These are phyloP conservation scores for Blastobotrys arbuscula DNA, from an alignment of 1,139 yeast genomes.

Conservation along the genomic window DNA sequence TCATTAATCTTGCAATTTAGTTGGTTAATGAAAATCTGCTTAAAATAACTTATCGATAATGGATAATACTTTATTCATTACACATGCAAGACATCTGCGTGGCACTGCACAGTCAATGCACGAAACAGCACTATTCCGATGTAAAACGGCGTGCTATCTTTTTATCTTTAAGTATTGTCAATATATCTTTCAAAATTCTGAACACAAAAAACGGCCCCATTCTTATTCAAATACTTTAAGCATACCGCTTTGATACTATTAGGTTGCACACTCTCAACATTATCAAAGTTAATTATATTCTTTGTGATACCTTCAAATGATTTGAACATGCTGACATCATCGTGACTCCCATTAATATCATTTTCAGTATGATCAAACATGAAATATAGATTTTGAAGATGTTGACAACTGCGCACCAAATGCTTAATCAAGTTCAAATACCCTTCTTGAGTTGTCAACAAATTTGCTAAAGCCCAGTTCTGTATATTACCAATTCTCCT, in stretches of 20 bases:
- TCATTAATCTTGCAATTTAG: too few relatives aligned
- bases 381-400: neutral
- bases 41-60: too few relatives aligned
- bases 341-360: too few relatives aligned
- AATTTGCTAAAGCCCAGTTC: neutral
- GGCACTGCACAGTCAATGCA: too few relatives aligned
- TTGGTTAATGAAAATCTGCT: too few relatives aligned
- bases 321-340: neutral
- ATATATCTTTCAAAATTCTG: neutral
- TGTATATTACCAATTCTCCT: neutral
- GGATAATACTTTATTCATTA: too few relatives aligned
- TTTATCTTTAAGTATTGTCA: neutral
- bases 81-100: too few relatives aligned
- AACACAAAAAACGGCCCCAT: neutral
- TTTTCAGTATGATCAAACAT: neutral
- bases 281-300: too few relatives aligned
- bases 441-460: neutral
- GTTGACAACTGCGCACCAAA: neutral
- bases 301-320: neutral
- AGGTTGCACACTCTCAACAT: too few relatives aligned
- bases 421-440: neutral
- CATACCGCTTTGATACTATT: too few relatives aligned
- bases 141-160: too few relatives aligned
- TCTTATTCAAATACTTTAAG: neutral
- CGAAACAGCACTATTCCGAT: too few relatives aligned